Conservation (phyloP, 345 rosid genomes). For the Mercurialis annua region DNA sequence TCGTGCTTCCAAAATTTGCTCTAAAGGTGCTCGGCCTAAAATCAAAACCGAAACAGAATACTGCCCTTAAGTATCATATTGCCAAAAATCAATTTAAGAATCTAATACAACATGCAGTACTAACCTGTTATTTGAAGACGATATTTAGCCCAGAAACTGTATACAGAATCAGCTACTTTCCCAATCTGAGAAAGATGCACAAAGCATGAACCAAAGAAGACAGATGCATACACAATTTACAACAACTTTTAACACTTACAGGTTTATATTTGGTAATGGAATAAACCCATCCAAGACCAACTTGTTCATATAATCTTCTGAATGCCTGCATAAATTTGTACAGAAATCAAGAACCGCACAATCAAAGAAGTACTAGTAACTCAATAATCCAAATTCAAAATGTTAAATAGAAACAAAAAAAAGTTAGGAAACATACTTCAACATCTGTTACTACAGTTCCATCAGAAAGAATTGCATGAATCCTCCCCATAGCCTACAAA, state of each 20-base stretch:
- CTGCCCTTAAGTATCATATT: background rate
- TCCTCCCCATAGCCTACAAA: conserved; percentile 82
- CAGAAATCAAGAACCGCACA: background rate
- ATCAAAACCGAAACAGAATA: conserved; percentile 15
- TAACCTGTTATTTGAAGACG: conserved; percentile 79
- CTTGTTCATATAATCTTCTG: conserved; percentile 70
- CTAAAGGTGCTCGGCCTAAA: conserved; percentile 74
- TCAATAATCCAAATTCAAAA: background rate
- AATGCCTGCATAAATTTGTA: conserved; percentile 60
- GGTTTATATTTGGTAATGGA: conserved; percentile 81
- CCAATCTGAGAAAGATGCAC: conserved; percentile 47
- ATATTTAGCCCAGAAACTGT: conserved; percentile 82
- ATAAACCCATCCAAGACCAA: conserved; percentile 92
- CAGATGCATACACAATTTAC: background rate
- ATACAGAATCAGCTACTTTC: conserved; percentile 62
- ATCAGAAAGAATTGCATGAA: conserved; percentile 85
- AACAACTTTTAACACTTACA: conserved; percentile 36
- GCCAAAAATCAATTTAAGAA: background rate
- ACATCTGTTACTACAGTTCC: conserved; percentile 84
- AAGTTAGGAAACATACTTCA: conserved; percentile 44
- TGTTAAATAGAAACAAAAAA: too few species aligned
- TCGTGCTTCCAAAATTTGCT: conserved; percentile 60
- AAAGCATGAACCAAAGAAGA: background rate
- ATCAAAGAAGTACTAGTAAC: background rate
- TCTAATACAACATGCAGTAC: background rate